A percentile compares a stretch with the other conserved stretches of the same genome.
Evolutionary conservation across 768 basidiomycete genomes (phyloP).

Genomic region (Tulasnella sp.): DNA sequence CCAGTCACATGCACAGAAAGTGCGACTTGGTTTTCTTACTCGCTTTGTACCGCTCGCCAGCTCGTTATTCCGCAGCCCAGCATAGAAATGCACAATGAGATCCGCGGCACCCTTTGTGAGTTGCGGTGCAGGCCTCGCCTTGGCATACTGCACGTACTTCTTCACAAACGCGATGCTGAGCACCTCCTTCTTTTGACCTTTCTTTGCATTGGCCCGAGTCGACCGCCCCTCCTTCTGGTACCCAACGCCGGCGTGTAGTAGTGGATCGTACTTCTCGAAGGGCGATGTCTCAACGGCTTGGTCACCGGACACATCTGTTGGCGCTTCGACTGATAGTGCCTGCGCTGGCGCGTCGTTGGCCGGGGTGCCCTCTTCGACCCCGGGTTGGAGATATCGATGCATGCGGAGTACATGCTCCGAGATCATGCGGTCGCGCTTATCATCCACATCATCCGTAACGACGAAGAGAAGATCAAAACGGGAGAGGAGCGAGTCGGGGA

Average conservation of each 20-base stretch:
- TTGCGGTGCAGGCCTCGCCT: constrained; percentile 72
- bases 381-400: constrained; percentile 93
- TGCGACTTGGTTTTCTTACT: constrained; percentile 31
- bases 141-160: constrained; percentile 97
- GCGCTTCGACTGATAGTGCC: constrained; percentile 78
- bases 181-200: constrained; percentile 56
- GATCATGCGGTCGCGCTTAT: constrained; percentile 83
- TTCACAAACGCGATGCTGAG: constrained; percentile 91
- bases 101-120: constrained; percentile 91
- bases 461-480: constrained; percentile 98
- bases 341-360: constrained; percentile 80
- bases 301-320: constrained; percentile 35
- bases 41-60: constrained; percentile 82
- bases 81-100: constrained; percentile 86
- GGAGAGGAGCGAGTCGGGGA: constrained; percentile 93
- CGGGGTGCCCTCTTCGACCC: constrained; percentile 91
- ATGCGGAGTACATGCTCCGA: constrained; percentile 96
- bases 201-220: constrained; percentile 40
- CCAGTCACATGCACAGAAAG: background rate
- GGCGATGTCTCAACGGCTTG: constrained; percentile 53
- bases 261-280: constrained; percentile 93
- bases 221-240: constrained; percentile 41
- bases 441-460: constrained; percentile 96
- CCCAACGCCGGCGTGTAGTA: constrained; percentile 77
- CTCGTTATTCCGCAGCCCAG: constrained; percentile 83